A percentile compares a stretch with the other conserved stretches of the same genome.
Evolutionary conservation across 495 filamentous ascomycete species (phyloP).

Genomic region (Pseudomonodictys pantanalensis): DNA sequence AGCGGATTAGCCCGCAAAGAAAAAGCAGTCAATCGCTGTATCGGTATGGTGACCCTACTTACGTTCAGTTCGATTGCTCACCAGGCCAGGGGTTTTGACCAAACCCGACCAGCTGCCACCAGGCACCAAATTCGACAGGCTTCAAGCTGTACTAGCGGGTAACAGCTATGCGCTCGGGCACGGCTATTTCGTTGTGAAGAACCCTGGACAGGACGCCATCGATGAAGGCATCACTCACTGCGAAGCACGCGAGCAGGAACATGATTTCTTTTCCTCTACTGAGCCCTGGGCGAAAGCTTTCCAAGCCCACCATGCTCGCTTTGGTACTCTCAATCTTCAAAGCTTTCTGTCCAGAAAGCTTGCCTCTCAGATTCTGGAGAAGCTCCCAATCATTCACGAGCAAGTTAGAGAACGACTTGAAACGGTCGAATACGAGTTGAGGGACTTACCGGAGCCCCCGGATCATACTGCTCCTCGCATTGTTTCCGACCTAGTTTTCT

Average conservation of each 20-base stretch:
- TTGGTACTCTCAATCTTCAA: constrained; percentile 44
- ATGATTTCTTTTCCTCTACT: constrained; percentile 40
- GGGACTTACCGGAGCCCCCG: constrained; percentile 27
- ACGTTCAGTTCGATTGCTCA: neutral
- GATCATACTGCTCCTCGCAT: constrained; percentile 8
- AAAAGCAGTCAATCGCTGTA: constrained; percentile 58
- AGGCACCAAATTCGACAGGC: constrained; percentile 50
- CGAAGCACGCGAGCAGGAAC: constrained; percentile 43
- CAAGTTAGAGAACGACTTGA: constrained; percentile 2
- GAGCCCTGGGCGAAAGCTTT: constrained; percentile 44
- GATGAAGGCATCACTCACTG: constrained; percentile 37
- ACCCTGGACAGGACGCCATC: constrained; percentile 44
- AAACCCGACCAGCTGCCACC: constrained; percentile 68
- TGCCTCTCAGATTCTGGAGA: constrained; percentile 34
- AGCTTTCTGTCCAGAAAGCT: constrained; percentile 42
- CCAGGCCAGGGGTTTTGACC: constrained; percentile 61
- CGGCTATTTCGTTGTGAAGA: constrained; percentile 51
- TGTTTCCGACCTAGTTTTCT: neutral
- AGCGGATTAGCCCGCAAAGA: constrained; percentile 57
- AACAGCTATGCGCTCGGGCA: constrained; percentile 55
- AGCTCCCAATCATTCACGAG: constrained; percentile 39
- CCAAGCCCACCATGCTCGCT: constrained; percentile 34
- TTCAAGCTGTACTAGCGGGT: constrained; percentile 58
- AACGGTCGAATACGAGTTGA: constrained; percentile 35
- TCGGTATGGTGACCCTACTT: constrained; percentile 35